Base-by-base conservation (phyloP, 768 basidiomycete genomes). In the Termitomyces sp. region DNA sequence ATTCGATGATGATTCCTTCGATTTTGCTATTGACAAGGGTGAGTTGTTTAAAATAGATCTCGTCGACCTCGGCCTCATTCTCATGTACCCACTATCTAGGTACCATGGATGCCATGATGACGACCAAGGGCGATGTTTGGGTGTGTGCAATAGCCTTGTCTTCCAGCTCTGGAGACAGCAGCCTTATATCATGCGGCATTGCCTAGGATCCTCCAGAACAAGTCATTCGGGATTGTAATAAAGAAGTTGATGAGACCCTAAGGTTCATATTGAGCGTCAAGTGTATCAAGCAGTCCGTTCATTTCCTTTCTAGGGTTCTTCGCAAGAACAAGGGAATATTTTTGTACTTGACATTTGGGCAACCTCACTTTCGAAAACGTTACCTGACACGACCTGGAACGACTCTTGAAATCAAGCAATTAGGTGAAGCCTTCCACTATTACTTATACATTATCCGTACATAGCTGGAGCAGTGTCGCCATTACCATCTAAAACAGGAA, bases 31-130 rank as follows among this genome's bases (percentile, higher is more conserved):
- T 49, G 92, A 95, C 71, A 95, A 95, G 81, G 90, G 77, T 73
- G 14, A 43, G 23, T 25, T 42, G 38, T 23, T 19, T 4, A 27
- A 0, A 40, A 12, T 23, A 38, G 21, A 38, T n/a, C 27, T 29
- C 41, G 4, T 27, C n/a, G 34, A 41, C 32, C 25, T 21, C 3
- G 10, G 11, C n/a, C n/a, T n/a, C n/a, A n/a, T n/a, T 19, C 17
- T 37, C n/a, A 38, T 35, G 10, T 17, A 49, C 32, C 21, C 35
- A 8, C 5, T 8, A 19, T 29, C 14, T 31, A 77, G 76, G 89
- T 16, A 92, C 91, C 1, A 92, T 94, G 90, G 92, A 94, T 67
- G 89, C 90, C 3, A 89, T 94, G 87, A 85, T 93, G 85, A 85
- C 92, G 0, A 76, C 82, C 0, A 89, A 90, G 66, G 86, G 87